A percentile compares a stretch with the other conserved stretches of the same genome.
Conservation (phyloP, 148 eudicot species). For the Silene conica region DNA sequence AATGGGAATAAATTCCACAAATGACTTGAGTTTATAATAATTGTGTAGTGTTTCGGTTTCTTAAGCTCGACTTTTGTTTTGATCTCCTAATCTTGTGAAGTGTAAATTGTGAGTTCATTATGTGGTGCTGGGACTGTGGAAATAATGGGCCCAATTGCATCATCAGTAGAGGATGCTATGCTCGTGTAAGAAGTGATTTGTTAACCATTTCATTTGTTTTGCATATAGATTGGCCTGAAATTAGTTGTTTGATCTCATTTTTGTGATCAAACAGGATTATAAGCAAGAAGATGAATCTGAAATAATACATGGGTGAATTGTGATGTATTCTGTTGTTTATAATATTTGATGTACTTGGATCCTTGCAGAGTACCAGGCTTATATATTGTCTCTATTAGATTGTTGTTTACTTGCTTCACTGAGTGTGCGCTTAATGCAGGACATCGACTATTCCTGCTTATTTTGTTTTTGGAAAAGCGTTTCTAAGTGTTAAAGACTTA, state of each 20-base stretch:
- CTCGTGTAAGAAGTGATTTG: conserved; percentile 62
- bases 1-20: not conserved
- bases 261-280: too few species aligned
- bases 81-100: conserved; percentile 8
- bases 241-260: conserved; percentile 3
- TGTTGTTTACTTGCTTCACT: not conserved
- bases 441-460: conserved; percentile 84
- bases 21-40: not conserved
- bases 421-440: conserved; percentile 33
- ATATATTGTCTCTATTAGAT: not conserved
- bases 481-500: conserved; percentile 40
- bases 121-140: conserved; percentile 90
- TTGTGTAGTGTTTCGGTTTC: not conserved
- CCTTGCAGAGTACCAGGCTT: not conserved
- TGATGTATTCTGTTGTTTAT: too few species aligned
- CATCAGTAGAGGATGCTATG: conserved; percentile 85
- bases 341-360: too few species aligned
- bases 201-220: not conserved
- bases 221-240: conserved; percentile 3
- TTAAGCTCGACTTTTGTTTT: not conserved
- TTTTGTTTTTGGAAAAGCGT: conserved; percentile 72
- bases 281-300: too few species aligned
- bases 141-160: conserved; percentile 86
- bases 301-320: too few species aligned
- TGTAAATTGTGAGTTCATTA: conserved; percentile 45